A percentile compares a stretch with the other conserved stretches of the same genome.
Evolutionary conservation across 2,329 filamentous ascomycete genomes (phyloP).

Genomic region (Aspergillus quadrilineatus): DNA sequence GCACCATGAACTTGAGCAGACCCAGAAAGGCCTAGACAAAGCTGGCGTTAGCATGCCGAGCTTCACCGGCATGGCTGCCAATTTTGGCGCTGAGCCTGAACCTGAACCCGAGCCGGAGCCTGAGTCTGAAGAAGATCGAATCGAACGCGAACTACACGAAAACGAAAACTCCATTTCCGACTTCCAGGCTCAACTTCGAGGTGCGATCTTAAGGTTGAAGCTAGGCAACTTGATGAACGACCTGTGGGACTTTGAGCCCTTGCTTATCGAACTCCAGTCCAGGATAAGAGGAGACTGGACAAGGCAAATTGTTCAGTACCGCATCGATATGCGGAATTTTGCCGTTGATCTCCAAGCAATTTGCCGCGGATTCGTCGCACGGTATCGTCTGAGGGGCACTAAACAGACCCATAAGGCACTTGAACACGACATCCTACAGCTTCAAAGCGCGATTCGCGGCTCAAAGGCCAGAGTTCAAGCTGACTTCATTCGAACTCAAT

Average conservation of each 20-base stretch:
- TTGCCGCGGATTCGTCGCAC: constrained; percentile 71
- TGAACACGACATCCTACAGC: constrained; percentile 69
- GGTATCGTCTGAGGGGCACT: constrained; percentile 61
- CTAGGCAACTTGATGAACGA: constrained; percentile 82
- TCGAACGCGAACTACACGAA: constrained; percentile 76
- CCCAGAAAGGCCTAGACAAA: constrained; percentile 95
- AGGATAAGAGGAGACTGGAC: constrained; percentile 84
- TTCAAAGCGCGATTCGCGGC: constrained; percentile 78
- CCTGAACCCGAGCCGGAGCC: constrained; percentile 72
- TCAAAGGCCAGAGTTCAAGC: constrained; percentile 45
- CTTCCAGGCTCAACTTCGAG: constrained; percentile 81
- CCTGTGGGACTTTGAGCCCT: constrained; percentile 81
- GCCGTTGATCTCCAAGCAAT: constrained; percentile 77
- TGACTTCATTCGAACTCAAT: constrained; percentile 40
- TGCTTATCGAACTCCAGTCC: constrained; percentile 78
- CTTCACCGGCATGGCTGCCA: constrained; percentile 95
- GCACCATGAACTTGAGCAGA: constrained; percentile 93
- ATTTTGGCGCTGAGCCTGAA: constrained; percentile 82
- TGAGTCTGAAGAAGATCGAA: constrained; percentile 87
- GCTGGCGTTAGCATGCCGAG: constrained; percentile 94
- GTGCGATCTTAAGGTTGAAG: constrained; percentile 72
- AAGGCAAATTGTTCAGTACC: constrained; percentile 78
- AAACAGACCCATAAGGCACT: constrained; percentile 71
- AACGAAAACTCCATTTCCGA: constrained; percentile 72
- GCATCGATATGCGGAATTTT: constrained; percentile 77